Evolutionary conservation across 768 basidiomycete species (phyloP), one percentile per base, ranked within the genome.

Genomic region (Lentinula sp.): DNA sequence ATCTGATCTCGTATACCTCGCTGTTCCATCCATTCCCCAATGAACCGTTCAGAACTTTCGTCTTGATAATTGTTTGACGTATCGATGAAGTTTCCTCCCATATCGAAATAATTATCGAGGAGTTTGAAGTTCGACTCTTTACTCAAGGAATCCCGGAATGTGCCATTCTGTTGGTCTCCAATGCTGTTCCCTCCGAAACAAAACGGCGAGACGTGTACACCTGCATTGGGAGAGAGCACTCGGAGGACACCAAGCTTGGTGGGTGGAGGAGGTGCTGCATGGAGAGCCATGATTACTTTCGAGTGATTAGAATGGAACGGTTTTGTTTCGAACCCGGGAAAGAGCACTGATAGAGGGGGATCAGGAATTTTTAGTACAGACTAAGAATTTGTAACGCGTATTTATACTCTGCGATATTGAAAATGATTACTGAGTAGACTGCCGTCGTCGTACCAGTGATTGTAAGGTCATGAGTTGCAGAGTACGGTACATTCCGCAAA

Each of bases 21-120:
- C 35, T 69, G 62, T 62, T 80, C 75, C 58, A 78, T 77, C 82
- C 81, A 85, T 66, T 83, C 81, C 3, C 82, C 83, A 35, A 83
- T 74, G 64, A 79, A 79, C 55, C 63, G 58, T 66, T 89, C 85
- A 3, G 82, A 84, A n/a, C 76, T 66, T 62, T 81, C 84, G 60
- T 84, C 77, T 63, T 86, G 83, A 59, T 81, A 82, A 66, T 66
- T 69, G 61, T 78, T 81, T 3, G 81, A 77, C 0, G 79, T 81
- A 52, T 80, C 80, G 61, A 81, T 79, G 50, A 80, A 77, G 65
- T 81, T 81, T 0, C 81, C 81, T 2, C 81, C 80, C 0, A 71
- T 69, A n/a, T 79, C 74, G 50, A 66, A 74, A 62, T 67, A 81
- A 0, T 76, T 72, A 56, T 82, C 80, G 0, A 83, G 69, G 16